Evolutionary conservation across 73 alveolate species (phyloP).

Genomic region (Paramecium primaurelia): DNA sequence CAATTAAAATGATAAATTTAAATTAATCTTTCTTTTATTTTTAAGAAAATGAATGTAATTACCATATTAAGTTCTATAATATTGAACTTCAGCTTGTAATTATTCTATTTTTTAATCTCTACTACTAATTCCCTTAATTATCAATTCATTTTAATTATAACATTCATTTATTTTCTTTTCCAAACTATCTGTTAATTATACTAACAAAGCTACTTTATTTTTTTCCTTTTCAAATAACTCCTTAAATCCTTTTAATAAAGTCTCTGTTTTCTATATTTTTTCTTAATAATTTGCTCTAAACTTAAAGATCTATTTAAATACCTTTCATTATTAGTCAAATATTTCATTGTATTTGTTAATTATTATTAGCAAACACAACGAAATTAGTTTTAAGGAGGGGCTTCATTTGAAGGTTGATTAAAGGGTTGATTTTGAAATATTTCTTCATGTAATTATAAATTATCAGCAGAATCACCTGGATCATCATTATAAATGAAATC

Average conservation of each 20-base stretch:
- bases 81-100: neutral
- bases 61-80: conserved; percentile 26
- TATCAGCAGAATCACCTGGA: neutral
- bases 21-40: conserved; percentile 18
- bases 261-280: neutral
- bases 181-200: neutral
- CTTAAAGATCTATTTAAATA: neutral
- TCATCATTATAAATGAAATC: conserved; percentile 33
- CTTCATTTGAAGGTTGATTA: neutral
- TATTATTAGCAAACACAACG: neutral
- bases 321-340: conserved; percentile 42
- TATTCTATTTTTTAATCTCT: conserved; percentile 26
- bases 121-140: neutral
- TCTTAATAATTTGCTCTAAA: neutral
- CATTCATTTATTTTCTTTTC: neutral
- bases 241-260: conserved; percentile 23
- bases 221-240: conserved; percentile 43
- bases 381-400: neutral
- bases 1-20: neutral
- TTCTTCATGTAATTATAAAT: neutral
- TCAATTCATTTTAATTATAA: neutral
- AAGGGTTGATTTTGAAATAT: neutral
- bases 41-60: conserved; percentile 1
- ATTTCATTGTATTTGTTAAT: neutral
- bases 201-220: neutral